A percentile compares a stretch with the other conserved stretches of the same genome.
Evolutionary conservation across 116 monocot genomes (phyloP).

Genomic region (Cymodocea nodosa): DNA sequence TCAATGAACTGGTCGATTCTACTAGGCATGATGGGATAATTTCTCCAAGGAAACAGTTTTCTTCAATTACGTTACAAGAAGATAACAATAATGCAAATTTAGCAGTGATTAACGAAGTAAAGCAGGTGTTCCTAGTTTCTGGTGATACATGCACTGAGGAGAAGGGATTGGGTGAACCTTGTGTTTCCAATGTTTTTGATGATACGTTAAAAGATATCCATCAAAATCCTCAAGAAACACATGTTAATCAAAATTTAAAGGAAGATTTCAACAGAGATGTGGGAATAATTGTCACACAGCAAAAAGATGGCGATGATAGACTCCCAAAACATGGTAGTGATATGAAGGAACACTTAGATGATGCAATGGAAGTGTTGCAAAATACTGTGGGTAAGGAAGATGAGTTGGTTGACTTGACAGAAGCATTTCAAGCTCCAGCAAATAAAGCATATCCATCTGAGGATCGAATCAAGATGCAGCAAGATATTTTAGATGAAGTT

Average conservation of each 20-base stretch:
- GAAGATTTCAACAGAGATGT: neutral
- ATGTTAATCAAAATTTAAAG: neutral
- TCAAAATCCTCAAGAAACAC: neutral
- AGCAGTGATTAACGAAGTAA: slow-evolving; percentile 2
- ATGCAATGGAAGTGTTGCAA: neutral
- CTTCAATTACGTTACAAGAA: slow-evolving; percentile 2
- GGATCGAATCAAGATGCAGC: slow-evolving; percentile 1
- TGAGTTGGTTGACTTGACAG: neutral
- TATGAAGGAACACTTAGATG: neutral
- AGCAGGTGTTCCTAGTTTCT: slow-evolving; percentile 4
- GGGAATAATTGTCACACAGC: neutral
- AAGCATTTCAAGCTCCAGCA: neutral
- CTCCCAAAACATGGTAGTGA: neutral
- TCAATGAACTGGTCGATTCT: neutral
- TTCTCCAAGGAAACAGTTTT: slow-evolving; percentile 11
- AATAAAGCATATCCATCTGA: neutral
- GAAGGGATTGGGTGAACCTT: neutral
- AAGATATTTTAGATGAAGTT: neutral
- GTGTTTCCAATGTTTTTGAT: neutral
- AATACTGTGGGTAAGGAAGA: neutral
- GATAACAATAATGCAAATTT: slow-evolving; percentile 8
- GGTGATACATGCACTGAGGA: slow-evolving; percentile 1
- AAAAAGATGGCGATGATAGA: no score
- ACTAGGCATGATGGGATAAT: neutral
- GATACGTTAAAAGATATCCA: neutral